Evolutionary conservation across 2,329 filamentous ascomycete genomes (phyloP).

Genomic region (Huntiella moniliformis): DNA sequence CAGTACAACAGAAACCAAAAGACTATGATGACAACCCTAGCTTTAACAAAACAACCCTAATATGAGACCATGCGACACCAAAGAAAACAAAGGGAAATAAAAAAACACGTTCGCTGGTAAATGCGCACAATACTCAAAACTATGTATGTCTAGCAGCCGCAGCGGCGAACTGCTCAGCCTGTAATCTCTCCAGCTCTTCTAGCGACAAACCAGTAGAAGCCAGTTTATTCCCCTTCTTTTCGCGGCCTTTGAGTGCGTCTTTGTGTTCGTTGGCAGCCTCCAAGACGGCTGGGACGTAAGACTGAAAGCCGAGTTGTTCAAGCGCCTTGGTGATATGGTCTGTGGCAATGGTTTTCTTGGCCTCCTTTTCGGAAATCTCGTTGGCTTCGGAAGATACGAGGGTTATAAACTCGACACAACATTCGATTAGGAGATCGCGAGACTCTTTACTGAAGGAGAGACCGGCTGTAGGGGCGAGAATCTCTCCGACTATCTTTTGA

Average conservation of each 20-base stretch:
- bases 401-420: slow-evolving; percentile 97
- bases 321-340: slow-evolving; percentile 94
- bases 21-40: background rate
- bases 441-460: slow-evolving; percentile 89
- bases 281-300: slow-evolving; percentile 76
- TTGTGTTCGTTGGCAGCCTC: slow-evolving; percentile 84
- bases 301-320: slow-evolving; percentile 76
- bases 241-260: slow-evolving; percentile 77
- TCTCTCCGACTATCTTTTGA: slow-evolving; percentile 85
- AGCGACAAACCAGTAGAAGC: slow-evolving; percentile 83
- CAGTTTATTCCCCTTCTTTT: slow-evolving; percentile 95
- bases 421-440: slow-evolving; percentile 88
- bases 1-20: background rate
- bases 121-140: background rate
- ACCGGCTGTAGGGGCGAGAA: slow-evolving; percentile 55
- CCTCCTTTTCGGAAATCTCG: slow-evolving; percentile 95
- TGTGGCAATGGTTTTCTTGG: slow-evolving; percentile 97
- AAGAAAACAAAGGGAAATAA: slow-evolving; percentile 4
- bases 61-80: background rate
- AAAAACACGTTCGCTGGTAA: too few species aligned
- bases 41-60: background rate
- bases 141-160: slow-evolving; percentile 25
- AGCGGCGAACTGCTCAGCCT: slow-evolving; percentile 77
- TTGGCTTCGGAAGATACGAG: slow-evolving; percentile 97
- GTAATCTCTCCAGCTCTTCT: slow-evolving; percentile 73